Evolutionary conservation across 192 early-diverging fungal genomes (phyloP).

Genomic region (Gaertneriomyces semiglobifer): DNA sequence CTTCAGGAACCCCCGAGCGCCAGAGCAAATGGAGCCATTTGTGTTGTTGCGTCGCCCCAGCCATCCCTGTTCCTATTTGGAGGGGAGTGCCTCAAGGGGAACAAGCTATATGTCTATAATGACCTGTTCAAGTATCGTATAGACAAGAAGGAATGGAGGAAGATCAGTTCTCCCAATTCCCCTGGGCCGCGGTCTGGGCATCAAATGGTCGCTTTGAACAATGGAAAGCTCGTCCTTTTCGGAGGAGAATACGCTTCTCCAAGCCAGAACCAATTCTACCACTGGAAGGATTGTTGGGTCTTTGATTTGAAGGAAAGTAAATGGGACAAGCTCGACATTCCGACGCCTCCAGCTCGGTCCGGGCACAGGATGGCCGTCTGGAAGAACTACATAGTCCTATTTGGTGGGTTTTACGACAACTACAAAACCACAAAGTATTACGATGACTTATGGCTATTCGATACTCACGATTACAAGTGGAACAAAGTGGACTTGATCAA

Average conservation of each 20-base stretch:
- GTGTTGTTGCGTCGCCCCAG: slow-evolving; percentile 48
- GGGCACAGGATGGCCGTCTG: slow-evolving; percentile 34
- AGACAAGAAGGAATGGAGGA: slow-evolving; percentile 71
- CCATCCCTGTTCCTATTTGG: slow-evolving; percentile 66
- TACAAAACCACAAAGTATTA: slow-evolving; percentile 41
- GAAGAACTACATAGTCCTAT: slow-evolving; percentile 25
- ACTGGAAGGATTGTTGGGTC: slow-evolving; percentile 67
- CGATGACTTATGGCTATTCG: slow-evolving; percentile 69
- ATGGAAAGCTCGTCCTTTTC: slow-evolving; percentile 62
- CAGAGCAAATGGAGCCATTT: slow-evolving; percentile 56
- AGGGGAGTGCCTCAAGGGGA: slow-evolving; percentile 65
- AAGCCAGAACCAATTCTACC: slow-evolving; percentile 17
- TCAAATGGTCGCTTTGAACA: slow-evolving; percentile 58
- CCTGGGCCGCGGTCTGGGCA: slow-evolving; percentile 70
- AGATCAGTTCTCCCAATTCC: slow-evolving; percentile 58
- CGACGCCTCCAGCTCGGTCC: slow-evolving; percentile 22
- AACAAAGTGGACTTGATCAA: slow-evolving; percentile 35
- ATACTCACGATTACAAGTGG: slow-evolving; percentile 60
- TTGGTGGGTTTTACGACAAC: slow-evolving; percentile 46
- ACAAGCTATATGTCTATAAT: slow-evolving; percentile 56
- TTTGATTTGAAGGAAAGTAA: slow-evolving; percentile 62
- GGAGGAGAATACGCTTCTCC: slow-evolving; percentile 42
- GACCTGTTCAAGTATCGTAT: slow-evolving; percentile 69
- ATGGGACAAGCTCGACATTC: slow-evolving; percentile 68
- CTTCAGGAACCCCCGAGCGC: slow-evolving; percentile 38